These are phyloP conservation scores for Helicosporidium sp. DNA, from an alignment of 139 green algal genomes.

Conservation along the genomic window DNA sequence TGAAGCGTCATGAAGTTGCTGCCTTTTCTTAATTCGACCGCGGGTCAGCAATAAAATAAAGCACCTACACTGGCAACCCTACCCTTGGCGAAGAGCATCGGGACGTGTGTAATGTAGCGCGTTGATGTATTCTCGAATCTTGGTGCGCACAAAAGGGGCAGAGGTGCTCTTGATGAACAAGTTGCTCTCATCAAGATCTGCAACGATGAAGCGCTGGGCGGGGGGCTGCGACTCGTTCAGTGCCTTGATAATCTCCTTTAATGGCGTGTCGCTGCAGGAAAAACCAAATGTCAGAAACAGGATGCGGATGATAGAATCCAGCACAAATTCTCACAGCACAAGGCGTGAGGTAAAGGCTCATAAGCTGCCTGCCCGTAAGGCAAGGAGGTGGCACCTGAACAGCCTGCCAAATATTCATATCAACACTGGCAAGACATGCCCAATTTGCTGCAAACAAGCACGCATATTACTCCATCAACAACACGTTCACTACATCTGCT, in stretches of 20 bases:
- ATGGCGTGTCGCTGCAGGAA: conserved; percentile 5
- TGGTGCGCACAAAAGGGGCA: conserved; percentile 3
- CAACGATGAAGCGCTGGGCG: conserved; percentile 9
- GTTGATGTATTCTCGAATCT: conserved; percentile 5
- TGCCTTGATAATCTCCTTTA: conserved; percentile 8
- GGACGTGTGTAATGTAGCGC: background rate
- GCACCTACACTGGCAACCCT: background rate
- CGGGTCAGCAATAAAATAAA: too few relatives aligned
- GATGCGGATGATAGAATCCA: too few relatives aligned
- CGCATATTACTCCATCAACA: background rate
- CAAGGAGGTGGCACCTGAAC: too few relatives aligned
- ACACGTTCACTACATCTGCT: background rate
- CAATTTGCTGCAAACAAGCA: background rate
- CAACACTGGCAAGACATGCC: background rate
- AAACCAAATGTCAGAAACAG: background rate
- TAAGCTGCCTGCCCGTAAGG: too few relatives aligned
- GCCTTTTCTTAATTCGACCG: too few relatives aligned
- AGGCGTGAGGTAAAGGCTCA: too few relatives aligned
- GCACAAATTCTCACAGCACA: too few relatives aligned
- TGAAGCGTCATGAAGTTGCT: background rate
- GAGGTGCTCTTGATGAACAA: conserved; percentile 10
- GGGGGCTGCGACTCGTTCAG: conserved; percentile 6
- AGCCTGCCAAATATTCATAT: too few relatives aligned
- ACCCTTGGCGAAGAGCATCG: background rate
- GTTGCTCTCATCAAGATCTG: conserved; percentile 14